Evolutionary conservation across 2,329 filamentous ascomycete species (phyloP).

Genomic region (Trichoderma sp.): DNA sequence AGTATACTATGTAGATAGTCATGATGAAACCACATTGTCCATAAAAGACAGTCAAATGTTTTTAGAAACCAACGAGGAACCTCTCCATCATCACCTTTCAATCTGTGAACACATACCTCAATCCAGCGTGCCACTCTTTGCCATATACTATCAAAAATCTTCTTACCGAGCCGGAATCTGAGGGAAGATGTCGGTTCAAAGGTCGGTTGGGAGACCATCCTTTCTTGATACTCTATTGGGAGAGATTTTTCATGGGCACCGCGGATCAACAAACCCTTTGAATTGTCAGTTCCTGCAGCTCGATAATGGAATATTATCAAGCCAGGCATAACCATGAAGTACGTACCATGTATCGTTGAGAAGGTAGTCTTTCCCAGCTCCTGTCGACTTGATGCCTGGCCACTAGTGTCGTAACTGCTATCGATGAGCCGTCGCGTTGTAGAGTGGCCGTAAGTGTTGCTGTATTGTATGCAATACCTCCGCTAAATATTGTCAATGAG

Average conservation of each 20-base stretch:
- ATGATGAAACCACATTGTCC: neutral
- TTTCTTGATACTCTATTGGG: neutral
- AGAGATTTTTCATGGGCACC: neutral
- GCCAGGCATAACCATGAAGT: neutral
- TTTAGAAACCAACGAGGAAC: neutral
- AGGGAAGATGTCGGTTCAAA: neutral
- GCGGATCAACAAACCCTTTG: neutral
- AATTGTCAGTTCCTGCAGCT: neutral
- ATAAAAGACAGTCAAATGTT: neutral
- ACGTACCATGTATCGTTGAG: neutral
- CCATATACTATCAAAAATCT: neutral
- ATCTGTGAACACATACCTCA: neutral
- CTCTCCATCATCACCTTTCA: neutral
- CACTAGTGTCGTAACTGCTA: neutral
- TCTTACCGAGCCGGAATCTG: neutral
- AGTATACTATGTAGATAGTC: neutral
- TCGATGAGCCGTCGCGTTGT: neutral
- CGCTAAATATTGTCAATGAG: too few species aligned
- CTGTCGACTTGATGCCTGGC: neutral
- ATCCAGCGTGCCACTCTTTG: neutral
- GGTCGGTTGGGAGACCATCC: neutral
- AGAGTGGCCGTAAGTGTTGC: neutral
- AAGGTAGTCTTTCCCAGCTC: neutral
- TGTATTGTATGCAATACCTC: neutral
- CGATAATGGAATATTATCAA: neutral